These are phyloP conservation scores for Drosera capensis DNA, from an alignment of 148 eudicot genomes.

Conservation along the genomic window DNA sequence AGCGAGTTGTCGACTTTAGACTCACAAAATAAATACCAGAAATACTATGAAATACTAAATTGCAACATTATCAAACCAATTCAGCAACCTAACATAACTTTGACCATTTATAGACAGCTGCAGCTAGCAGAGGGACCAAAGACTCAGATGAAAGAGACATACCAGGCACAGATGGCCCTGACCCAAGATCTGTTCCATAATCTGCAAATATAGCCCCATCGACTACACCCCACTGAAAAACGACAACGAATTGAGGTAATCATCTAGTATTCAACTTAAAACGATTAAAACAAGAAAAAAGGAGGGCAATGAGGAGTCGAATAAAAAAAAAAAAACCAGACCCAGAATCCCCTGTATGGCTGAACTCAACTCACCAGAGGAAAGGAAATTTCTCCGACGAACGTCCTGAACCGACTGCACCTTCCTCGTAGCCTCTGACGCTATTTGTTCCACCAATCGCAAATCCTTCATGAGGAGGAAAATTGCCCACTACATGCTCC, in stretches of 20 bases:
- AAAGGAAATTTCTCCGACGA: constrained; percentile 86
- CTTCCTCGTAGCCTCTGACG: constrained; percentile 97
- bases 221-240: constrained; percentile 71
- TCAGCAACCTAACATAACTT: neutral
- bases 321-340: constrained; percentile 1
- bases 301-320: neutral
- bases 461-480: constrained; percentile 98
- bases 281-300: too few relatives aligned
- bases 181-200: constrained; percentile 94
- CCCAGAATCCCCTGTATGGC: too few relatives aligned
- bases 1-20: too few relatives aligned
- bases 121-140: too few relatives aligned
- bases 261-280: too few relatives aligned
- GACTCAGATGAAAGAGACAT: constrained; percentile 7
- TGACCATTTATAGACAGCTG: too few relatives aligned
- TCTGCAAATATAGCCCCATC: constrained; percentile 90
- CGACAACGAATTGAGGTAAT: neutral
- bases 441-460: constrained; percentile 97
- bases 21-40: too few relatives aligned
- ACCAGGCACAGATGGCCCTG: constrained; percentile 84
- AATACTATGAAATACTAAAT: too few relatives aligned
- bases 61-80: too few relatives aligned
- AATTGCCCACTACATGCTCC: constrained; percentile 86
- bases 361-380: constrained; percentile 51
- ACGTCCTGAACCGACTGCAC: constrained; percentile 88